Evolutionary conservation across 1,284 basidiomycete species (phyloP).

Genomic region (Marasmius tenuissimus): DNA sequence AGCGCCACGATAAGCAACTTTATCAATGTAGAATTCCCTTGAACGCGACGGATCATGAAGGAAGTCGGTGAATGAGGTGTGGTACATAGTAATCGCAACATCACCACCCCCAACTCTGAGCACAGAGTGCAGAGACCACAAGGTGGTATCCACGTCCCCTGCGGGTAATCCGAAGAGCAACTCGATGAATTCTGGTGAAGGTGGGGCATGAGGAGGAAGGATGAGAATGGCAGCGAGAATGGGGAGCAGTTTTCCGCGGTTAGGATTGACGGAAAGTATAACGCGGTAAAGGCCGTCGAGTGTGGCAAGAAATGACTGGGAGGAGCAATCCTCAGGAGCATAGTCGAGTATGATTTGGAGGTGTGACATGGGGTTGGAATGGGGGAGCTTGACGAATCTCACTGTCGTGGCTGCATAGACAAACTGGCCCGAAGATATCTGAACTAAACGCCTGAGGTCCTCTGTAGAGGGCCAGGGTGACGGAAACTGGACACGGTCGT

Average conservation of each 20-base stretch:
- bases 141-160: background rate
- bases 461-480: background rate
- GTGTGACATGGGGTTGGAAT: slow-evolving; percentile 21
- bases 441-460: slow-evolving; percentile 18
- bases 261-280: background rate
- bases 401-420: slow-evolving; percentile 26
- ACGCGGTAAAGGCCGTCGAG: slow-evolving; percentile 21
- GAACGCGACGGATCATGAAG: background rate
- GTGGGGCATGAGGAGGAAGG: background rate
- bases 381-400: slow-evolving; percentile 21
- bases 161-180: background rate
- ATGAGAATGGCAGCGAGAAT: background rate
- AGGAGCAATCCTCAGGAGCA: background rate
- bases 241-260: background rate
- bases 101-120: background rate
- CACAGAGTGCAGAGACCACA: background rate
- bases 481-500: background rate
- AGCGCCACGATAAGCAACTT: background rate
- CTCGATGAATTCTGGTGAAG: background rate
- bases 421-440: slow-evolving; percentile 22
- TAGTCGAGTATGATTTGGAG: slow-evolving; percentile 19
- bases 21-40: background rate
- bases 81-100: background rate
- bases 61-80: background rate
- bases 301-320: slow-evolving; percentile 16